A percentile compares a stretch with the other conserved stretches of the same genome.
Conservation (phyloP, 164 flowering plant species). For the Vitis rotundifolia region DNA sequence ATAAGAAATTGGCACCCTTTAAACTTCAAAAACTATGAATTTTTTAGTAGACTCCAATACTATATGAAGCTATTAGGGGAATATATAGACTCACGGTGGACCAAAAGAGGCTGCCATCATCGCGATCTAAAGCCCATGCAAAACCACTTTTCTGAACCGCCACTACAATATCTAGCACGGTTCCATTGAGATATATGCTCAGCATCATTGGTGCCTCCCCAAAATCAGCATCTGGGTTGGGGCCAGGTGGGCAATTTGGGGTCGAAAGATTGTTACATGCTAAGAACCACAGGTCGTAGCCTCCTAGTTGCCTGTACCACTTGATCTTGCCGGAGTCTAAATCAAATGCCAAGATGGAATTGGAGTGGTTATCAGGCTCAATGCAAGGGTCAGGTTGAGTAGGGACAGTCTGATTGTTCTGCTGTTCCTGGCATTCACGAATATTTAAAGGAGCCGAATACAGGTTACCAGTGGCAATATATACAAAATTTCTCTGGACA, state of each 20-base stretch:
- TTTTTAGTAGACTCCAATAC: too few species aligned
- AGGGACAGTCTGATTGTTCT: conserved; percentile 29
- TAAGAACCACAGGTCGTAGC: conserved; percentile 37
- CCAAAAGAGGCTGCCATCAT: conserved; percentile 32
- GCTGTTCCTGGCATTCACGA: conserved; percentile 28
- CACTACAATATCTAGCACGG: conserved; percentile 22
- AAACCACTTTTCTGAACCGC: conserved; percentile 45
- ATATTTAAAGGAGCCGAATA: conserved; percentile 33
- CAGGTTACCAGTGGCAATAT: conserved; percentile 40
- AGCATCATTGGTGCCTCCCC: conserved; percentile 42
- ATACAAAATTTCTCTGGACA: conserved; percentile 20
- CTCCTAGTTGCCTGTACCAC: conserved; percentile 43
- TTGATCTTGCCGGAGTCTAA: conserved; percentile 31
- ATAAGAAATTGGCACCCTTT: too few species aligned
- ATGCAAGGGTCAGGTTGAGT: conserved; percentile 25
- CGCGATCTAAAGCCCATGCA: conserved; percentile 43
- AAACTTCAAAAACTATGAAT: too few species aligned
- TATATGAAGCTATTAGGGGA: too few species aligned
- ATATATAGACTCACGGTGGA: conserved; percentile 23
- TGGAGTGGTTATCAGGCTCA: conserved; percentile 32
- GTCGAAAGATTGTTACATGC: conserved; percentile 16
- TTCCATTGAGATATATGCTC: conserved; percentile 11
- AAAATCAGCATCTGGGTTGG: conserved; percentile 36
- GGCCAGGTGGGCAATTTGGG: conserved; percentile 40
- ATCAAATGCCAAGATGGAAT: conserved; percentile 39